Base-by-base conservation (phyloP, 257 asterid genomes). In the Petunia secreta region DNA sequence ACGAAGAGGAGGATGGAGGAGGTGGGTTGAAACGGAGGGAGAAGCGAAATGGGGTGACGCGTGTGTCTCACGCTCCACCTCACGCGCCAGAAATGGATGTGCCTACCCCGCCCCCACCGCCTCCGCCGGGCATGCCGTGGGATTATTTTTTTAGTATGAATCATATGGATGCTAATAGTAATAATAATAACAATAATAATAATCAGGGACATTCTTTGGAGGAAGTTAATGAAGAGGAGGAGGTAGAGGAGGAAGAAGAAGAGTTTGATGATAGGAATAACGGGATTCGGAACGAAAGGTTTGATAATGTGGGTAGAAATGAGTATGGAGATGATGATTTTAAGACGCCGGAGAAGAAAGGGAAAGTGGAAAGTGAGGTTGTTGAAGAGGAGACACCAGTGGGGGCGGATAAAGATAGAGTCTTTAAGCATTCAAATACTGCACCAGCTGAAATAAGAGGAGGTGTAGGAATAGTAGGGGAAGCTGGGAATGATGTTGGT, bases 61-160 rank as follows among this genome's bases (percentile, higher is more conserved):
- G 53, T 1, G 87, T 46, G 79, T 89, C 87, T 2, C 90, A 25
- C 25, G 25, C 25, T 25, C 25, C 25, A 25, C 25, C 25, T 25
- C 25, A 25, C 25, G 25, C 94, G 2, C 16, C 82, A 13, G 83
- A 88, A 83, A 43, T 14, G 63, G 63, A 57, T 8, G 63, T 1
- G 36, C 63, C 16, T 14, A 57, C 63, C 36, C 62, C 92, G 5
- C 90, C 91, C 2, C 83, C 77, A 69, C 91, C 89, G 3, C 85
- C 86, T 15, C 90, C 97, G 8, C 93, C 96, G 8, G 97, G 94
- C 79, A 85, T 86, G 90, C 92, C 97, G 3, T 93, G 98, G 99
- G 99, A 95, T 85, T 95, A 90, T 75, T 93, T 95, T 83, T 92
- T 86, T 77, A 85, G 85, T 80, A 80, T 75, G 74, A 95, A 91